These are phyloP conservation scores for Entomortierella lignicola DNA, from an alignment of 192 early-diverging fungal species.

Conservation along the genomic window DNA sequence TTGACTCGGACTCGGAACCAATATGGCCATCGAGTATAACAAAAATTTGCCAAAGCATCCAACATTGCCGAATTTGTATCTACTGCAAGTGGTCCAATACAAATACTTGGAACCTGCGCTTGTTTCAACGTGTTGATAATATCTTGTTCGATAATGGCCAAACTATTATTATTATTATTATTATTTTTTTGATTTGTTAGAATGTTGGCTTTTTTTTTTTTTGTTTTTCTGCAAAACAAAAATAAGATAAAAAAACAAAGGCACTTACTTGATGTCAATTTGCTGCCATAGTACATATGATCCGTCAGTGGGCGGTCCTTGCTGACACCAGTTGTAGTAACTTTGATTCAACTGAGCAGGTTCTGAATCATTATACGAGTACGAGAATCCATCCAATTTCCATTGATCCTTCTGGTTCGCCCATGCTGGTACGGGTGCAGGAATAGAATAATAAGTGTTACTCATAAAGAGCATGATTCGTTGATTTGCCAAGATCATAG, in stretches of 20 bases:
- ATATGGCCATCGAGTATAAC: slow-evolving; percentile 46
- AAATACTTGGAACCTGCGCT: slow-evolving; percentile 33
- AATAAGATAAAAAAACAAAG: neutral
- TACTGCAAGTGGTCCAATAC: slow-evolving; percentile 41
- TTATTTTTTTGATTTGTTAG: neutral
- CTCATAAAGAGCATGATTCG: slow-evolving; percentile 51
- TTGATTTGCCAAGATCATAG: slow-evolving; percentile 54
- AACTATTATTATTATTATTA: neutral
- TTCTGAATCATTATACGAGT: slow-evolving; percentile 13
- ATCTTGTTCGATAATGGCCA: slow-evolving; percentile 23
- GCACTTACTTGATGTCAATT: slow-evolving; percentile 58
- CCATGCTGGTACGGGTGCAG: slow-evolving; percentile 39
- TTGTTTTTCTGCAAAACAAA: neutral
- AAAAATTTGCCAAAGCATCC: slow-evolving; percentile 26
- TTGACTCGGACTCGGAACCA: slow-evolving; percentile 54
- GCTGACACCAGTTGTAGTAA: slow-evolving; percentile 36
- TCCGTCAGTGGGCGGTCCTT: slow-evolving; percentile 24
- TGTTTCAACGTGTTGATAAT: slow-evolving; percentile 36
- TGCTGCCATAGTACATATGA: slow-evolving; percentile 46
- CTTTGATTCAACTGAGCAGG: slow-evolving; percentile 31
- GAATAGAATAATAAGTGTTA: slow-evolving; percentile 23
- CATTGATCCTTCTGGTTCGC: slow-evolving; percentile 34
- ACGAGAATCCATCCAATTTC: slow-evolving; percentile 45
- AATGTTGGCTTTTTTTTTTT: no score
- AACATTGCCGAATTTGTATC: slow-evolving; percentile 35